Evolutionary conservation across 495 filamentous ascomycete species (phyloP).

Genomic region (Xylaria intraflava): DNA sequence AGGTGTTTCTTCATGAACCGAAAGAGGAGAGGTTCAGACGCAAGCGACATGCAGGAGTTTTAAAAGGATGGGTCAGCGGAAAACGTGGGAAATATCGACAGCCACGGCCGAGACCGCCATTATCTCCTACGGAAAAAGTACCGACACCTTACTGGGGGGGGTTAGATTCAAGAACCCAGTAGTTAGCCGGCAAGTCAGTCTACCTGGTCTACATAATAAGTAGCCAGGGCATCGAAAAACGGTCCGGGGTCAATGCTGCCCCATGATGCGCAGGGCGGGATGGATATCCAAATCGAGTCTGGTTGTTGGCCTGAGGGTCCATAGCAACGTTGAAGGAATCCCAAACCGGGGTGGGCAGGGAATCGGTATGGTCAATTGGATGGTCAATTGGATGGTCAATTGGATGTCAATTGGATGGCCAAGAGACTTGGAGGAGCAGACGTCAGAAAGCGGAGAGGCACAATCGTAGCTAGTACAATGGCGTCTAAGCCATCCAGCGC

Average conservation of each 20-base stretch:
- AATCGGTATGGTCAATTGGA: neutral
- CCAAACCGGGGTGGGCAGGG: neutral
- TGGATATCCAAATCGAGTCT: constrained; percentile 11
- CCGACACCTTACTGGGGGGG: neutral
- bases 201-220: too few relatives aligned
- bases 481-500: too few relatives aligned
- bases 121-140: constrained; percentile 10
- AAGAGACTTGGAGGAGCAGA: neutral
- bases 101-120: constrained; percentile 23
- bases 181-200: too few relatives aligned
- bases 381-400: neutral
- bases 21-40: constrained; percentile 21
- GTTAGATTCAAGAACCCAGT: too few relatives aligned
- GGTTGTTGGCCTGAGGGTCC: constrained; percentile 4
- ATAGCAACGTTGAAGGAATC: neutral
- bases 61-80: constrained; percentile 29
- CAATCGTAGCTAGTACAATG: neutral
- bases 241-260: constrained; percentile 14
- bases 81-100: constrained; percentile 26
- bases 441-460: neutral
- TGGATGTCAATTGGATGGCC: neutral
- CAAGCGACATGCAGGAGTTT: constrained; percentile 28
- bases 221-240: constrained; percentile 8
- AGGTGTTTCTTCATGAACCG: constrained; percentile 34
- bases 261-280: constrained; percentile 26